Conservation (phyloP, 1,284 basidiomycete species). For the Trametes polyzona region DNA sequence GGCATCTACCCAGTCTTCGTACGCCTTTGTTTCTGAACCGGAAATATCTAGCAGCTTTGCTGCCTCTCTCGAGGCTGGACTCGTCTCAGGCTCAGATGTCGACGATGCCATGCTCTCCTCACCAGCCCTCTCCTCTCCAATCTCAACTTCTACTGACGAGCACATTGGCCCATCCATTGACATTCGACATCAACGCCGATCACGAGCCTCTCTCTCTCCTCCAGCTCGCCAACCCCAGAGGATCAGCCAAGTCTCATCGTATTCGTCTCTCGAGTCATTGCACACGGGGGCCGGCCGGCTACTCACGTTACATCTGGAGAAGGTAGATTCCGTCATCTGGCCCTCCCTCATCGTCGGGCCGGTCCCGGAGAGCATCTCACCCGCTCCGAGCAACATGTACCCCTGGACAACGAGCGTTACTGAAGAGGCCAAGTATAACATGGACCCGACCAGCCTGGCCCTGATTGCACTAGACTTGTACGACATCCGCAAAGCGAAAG, state of each 20-base stretch:
- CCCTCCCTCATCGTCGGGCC: slow-evolving; percentile 76
- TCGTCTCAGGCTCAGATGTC: slow-evolving; percentile 57
- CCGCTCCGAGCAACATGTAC: slow-evolving; percentile 43
- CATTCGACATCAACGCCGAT: slow-evolving; percentile 18
- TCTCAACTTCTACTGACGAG: slow-evolving; percentile 58
- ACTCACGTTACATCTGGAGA: slow-evolving; percentile 76
- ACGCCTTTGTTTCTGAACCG: slow-evolving; percentile 75
- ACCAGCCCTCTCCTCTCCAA: slow-evolving; percentile 63
- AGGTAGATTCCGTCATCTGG: slow-evolving; percentile 79
- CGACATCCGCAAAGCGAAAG: slow-evolving; percentile 72
- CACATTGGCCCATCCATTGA: slow-evolving; percentile 20
- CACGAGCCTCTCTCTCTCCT: slow-evolving; percentile 44
- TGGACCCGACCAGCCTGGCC: slow-evolving; percentile 80
- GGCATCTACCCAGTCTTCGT: slow-evolving; percentile 75
- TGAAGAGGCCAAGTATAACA: slow-evolving; percentile 69
- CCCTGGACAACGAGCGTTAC: slow-evolving; percentile 56
- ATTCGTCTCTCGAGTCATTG: slow-evolving; percentile 74
- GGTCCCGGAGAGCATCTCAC: slow-evolving; percentile 61
- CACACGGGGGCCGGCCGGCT: slow-evolving; percentile 64
- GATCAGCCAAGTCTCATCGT: slow-evolving; percentile 63
- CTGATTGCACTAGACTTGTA: slow-evolving; percentile 68
- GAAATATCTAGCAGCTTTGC: slow-evolving; percentile 82
- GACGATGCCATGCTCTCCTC: slow-evolving; percentile 60
- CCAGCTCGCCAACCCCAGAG: slow-evolving; percentile 52
- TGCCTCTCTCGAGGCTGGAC: slow-evolving; percentile 73